Conservation (phyloP, 2,329 filamentous ascomycete species). For the Paraphaeosphaeria minitans region DNA sequence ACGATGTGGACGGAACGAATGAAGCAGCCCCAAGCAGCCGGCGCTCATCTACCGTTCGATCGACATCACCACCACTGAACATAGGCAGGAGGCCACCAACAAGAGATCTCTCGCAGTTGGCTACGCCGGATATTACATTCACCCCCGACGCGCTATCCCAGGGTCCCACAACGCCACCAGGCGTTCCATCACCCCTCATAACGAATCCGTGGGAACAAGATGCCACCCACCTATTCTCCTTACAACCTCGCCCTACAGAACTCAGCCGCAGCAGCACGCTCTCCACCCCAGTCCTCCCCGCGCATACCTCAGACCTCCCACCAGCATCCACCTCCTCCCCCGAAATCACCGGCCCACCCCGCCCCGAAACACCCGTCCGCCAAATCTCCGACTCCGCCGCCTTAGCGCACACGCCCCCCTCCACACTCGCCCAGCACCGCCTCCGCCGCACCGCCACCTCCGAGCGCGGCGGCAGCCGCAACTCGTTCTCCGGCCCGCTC, state of each 20-base stretch:
- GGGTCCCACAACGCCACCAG: constrained; percentile 15
- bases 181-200: constrained; percentile 29
- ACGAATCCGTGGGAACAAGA: constrained; percentile 38
- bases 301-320: constrained; percentile 28
- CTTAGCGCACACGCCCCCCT: constrained; percentile 27
- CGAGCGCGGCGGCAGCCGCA: constrained; percentile 50
- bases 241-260: constrained; percentile 14
- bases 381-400: constrained; percentile 21
- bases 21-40: constrained; percentile 18
- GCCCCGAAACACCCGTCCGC: constrained; percentile 22
- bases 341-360: constrained; percentile 20
- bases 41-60: constrained; percentile 33
- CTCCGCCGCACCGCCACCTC: constrained; percentile 37
- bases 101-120: constrained; percentile 20
- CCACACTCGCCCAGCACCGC: constrained; percentile 26
- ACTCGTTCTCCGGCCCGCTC: constrained; percentile 60
- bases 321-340: constrained; percentile 23
- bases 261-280: constrained; percentile 27
- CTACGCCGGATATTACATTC: constrained; percentile 33
- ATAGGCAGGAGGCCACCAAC: constrained; percentile 21
- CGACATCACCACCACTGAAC: constrained; percentile 29
- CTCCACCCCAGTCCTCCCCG: constrained; percentile 38
- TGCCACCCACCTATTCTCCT: constrained; percentile 8
- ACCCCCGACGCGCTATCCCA: constrained; percentile 20
- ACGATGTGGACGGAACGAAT: constrained; percentile 26